Conservation (phyloP, 2,329 filamentous ascomycete species). For the Fusarium redolens region DNA sequence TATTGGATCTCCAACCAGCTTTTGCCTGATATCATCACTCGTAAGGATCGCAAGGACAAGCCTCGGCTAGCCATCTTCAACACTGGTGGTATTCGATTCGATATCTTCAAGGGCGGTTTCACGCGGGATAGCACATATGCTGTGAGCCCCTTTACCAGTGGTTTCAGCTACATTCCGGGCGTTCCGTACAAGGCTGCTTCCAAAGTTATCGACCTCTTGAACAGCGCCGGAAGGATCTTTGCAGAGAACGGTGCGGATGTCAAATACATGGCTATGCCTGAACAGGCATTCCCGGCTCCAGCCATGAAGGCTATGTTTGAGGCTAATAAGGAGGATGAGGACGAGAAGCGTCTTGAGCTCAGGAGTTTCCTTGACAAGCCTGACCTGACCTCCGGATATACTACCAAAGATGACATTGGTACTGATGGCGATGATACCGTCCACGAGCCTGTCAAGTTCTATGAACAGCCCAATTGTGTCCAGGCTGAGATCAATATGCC, state of each 20-base stretch:
- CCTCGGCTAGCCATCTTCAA: slow-evolving; percentile 83
- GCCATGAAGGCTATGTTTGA: slow-evolving; percentile 24
- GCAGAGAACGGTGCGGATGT: slow-evolving; percentile 51
- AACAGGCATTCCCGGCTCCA: slow-evolving; percentile 51
- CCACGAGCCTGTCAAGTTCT: slow-evolving; percentile 79
- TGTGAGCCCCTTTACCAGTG: slow-evolving; percentile 87
- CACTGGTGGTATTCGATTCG: slow-evolving; percentile 92
- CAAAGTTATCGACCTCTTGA: slow-evolving; percentile 72
- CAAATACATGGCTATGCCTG: slow-evolving; percentile 62
- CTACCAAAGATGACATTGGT: slow-evolving; percentile 86
- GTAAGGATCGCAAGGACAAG: slow-evolving; percentile 66
- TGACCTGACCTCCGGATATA: slow-evolving; percentile 77
- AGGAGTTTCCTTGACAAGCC: slow-evolving; percentile 49
- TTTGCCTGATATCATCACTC: slow-evolving; percentile 73
- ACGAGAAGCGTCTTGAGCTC: slow-evolving; percentile 48
- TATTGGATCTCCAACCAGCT: slow-evolving; percentile 82
- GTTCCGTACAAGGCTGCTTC: slow-evolving; percentile 82
- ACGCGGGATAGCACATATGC: slow-evolving; percentile 89
- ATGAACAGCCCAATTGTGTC: slow-evolving; percentile 85
- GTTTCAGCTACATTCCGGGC: slow-evolving; percentile 79
- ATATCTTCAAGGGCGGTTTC: slow-evolving; percentile 92
- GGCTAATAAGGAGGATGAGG: slow-evolving; percentile 28
- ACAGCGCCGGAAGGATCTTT: slow-evolving; percentile 65
- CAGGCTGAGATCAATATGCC: slow-evolving; percentile 76
- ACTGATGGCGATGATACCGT: slow-evolving; percentile 90